Evolutionary conservation across 371 early-diverging fungal species (phyloP).

Genomic region (Syncephalastrum racemosum): DNA sequence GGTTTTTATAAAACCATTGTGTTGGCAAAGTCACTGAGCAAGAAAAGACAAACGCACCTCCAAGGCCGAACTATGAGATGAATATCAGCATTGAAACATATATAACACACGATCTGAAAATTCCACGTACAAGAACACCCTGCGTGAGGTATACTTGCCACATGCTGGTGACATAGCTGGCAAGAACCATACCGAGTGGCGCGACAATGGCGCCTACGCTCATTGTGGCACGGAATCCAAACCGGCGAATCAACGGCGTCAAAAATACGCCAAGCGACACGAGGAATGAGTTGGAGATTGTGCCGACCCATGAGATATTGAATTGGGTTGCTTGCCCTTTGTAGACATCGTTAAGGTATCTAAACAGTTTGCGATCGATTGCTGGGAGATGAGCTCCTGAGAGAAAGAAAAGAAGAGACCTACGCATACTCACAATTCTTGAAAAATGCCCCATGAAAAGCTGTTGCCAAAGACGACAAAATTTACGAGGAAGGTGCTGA

Average conservation of each 20-base stretch:
- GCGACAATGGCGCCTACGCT: constrained; percentile 39
- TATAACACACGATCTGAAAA: too few relatives aligned
- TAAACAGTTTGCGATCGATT: constrained; percentile 47
- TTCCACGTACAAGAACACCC: constrained; percentile 21
- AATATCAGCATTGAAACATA: constrained; percentile 16
- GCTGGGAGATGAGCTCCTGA: background rate
- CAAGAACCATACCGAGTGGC: constrained; percentile 33
- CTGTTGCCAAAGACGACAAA: constrained; percentile 19
- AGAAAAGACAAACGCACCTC: constrained; percentile 37
- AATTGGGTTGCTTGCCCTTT: too few relatives aligned
- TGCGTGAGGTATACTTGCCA: constrained; percentile 51
- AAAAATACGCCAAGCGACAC: constrained; percentile 29
- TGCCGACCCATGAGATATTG: constrained; percentile 18
- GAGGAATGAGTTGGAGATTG: constrained; percentile 5
- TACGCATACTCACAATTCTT: constrained; percentile 13
- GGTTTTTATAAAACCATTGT: constrained; percentile 44
- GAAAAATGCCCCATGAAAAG: constrained; percentile 25
- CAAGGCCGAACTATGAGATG: constrained; percentile 40
- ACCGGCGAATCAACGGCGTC: constrained; percentile 49
- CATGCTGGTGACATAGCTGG: constrained; percentile 38
- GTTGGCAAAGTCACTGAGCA: constrained; percentile 42
- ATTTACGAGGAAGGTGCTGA: constrained; percentile 17
- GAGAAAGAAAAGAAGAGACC: too few relatives aligned
- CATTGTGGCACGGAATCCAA: constrained; percentile 54
- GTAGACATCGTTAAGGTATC: constrained; percentile 18